A percentile compares a stretch with the other conserved stretches of the same genome.
Conservation (phyloP, 2,329 filamentous ascomycete species). For the Ambrosiella cleistominuta region DNA sequence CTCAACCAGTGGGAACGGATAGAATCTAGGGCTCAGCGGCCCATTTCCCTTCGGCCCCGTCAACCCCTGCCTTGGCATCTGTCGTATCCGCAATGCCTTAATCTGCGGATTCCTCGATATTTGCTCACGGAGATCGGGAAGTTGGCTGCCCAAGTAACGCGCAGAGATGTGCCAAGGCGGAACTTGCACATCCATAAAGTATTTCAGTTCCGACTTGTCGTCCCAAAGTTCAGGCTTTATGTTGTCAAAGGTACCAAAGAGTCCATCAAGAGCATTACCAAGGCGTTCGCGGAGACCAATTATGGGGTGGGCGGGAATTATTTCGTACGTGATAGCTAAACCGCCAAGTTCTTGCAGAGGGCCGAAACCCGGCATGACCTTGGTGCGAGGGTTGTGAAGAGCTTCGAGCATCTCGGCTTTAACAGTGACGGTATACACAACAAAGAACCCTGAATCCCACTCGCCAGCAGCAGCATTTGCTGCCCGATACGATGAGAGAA, state of each 20-base stretch:
- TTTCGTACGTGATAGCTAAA: slow-evolving; percentile 15
- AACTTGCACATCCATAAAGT: neutral
- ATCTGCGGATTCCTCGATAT: too few species aligned
- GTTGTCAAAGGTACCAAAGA: slow-evolving; percentile 27
- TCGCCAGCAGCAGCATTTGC: slow-evolving; percentile 24
- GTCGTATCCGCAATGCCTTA: too few species aligned
- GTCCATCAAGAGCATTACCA: slow-evolving; percentile 33
- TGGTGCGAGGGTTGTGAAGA: slow-evolving; percentile 27
- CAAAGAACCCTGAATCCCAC: slow-evolving; percentile 22
- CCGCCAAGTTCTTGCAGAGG: slow-evolving; percentile 18
- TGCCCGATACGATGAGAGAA: slow-evolving; percentile 26
- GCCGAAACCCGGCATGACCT: slow-evolving; percentile 8
- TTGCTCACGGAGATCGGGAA: too few species aligned
- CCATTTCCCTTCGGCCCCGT: too few species aligned
- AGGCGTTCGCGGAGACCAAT: slow-evolving; percentile 35
- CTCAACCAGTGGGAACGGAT: neutral
- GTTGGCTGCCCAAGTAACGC: too few species aligned
- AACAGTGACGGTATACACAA: slow-evolving; percentile 35
- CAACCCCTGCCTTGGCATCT: too few species aligned
- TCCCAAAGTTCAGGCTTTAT: slow-evolving; percentile 1
- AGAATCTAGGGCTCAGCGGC: too few species aligned
- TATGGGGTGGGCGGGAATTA: slow-evolving; percentile 1
- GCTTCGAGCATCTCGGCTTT: slow-evolving; percentile 30
- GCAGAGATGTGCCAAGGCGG: too few species aligned
- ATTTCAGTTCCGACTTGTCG: neutral